These are phyloP conservation scores for Rhodotorula glutinis DNA, from an alignment of 1,284 basidiomycete genomes.

Conservation along the genomic window DNA sequence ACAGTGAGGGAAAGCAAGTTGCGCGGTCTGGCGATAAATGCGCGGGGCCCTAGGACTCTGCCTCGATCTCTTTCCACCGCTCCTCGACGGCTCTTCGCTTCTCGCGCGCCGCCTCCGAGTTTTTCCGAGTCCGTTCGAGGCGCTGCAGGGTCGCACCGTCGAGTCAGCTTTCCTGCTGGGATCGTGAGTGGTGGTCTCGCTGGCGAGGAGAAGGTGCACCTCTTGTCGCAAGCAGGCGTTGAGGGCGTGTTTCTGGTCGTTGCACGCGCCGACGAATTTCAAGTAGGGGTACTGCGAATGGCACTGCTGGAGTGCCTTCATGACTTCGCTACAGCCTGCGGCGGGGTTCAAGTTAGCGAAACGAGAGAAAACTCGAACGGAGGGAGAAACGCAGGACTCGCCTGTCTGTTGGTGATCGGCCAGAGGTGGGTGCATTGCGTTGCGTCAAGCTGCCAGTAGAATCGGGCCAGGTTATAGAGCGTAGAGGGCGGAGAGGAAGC, in stretches of 20 bases:
- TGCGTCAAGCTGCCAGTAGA: no score
- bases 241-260: slow-evolving; percentile 33
- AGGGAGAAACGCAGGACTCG: neutral
- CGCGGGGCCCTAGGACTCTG: no score
- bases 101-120: slow-evolving; percentile 24
- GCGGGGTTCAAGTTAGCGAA: neutral
- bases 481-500: no score
- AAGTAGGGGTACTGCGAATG: slow-evolving; percentile 32
- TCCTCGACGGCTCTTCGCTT: slow-evolving; percentile 24
- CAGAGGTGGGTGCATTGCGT: slow-evolving; percentile 34
- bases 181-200: neutral
- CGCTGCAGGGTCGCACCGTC: slow-evolving; percentile 8
- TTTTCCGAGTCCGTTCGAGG: slow-evolving; percentile 20
- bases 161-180: no score
- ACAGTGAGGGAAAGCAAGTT: no score
- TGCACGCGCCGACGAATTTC: slow-evolving; percentile 34
- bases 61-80: slow-evolving; percentile 35
- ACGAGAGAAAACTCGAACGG: no score
- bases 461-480: no score
- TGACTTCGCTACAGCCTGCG: slow-evolving; percentile 32
- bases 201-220: slow-evolving; percentile 17
- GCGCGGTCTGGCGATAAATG: no score
- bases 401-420: slow-evolving; percentile 35
- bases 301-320: slow-evolving; percentile 33
- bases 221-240: slow-evolving; percentile 35